Percentiles rank a stretch among this genome's conserved stretches.
phyloP scores from a whole-genome alignment of 2,329 filamentous ascomycete genomes.

The Westerdykella aurantiaca region DNA sequence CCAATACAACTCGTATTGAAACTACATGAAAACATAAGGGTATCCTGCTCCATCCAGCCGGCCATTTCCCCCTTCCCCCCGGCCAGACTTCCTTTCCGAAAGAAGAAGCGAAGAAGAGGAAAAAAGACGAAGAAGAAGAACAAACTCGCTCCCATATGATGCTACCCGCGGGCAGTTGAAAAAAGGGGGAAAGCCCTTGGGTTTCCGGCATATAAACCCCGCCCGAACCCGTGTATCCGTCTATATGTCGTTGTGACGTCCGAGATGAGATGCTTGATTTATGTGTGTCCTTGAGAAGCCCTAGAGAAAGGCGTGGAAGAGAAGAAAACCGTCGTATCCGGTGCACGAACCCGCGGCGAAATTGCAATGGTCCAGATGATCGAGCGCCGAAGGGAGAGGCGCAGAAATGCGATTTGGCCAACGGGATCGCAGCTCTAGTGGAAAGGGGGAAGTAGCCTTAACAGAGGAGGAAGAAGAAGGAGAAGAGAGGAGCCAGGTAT shows the following conservation, averaged over 20 bases:
- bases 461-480: background rate
- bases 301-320: background rate
- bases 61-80: background rate
- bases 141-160: background rate
- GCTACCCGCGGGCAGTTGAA: background rate
- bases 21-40: slow-evolving; percentile 13
- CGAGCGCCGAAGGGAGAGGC: background rate
- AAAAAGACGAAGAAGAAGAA: background rate
- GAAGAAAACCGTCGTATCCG: background rate
- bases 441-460: background rate
- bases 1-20: slow-evolving; percentile 14
- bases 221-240: no score
- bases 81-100: background rate
- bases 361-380: no score
- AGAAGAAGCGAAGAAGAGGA: background rate
- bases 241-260: no score
- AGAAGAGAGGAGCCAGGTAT: background rate
- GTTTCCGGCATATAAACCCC: background rate
- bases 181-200: background rate
- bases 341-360: no score
- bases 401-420: slow-evolving; percentile 10
- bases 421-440: no score
- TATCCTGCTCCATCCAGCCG: background rate
- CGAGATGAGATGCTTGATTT: background rate
- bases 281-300: background rate